A percentile compares a stretch with the other conserved stretches of the same genome.
phyloP scores from a whole-genome alignment of 352 stramenopile species.

The Phytophthora syringae region DNA sequence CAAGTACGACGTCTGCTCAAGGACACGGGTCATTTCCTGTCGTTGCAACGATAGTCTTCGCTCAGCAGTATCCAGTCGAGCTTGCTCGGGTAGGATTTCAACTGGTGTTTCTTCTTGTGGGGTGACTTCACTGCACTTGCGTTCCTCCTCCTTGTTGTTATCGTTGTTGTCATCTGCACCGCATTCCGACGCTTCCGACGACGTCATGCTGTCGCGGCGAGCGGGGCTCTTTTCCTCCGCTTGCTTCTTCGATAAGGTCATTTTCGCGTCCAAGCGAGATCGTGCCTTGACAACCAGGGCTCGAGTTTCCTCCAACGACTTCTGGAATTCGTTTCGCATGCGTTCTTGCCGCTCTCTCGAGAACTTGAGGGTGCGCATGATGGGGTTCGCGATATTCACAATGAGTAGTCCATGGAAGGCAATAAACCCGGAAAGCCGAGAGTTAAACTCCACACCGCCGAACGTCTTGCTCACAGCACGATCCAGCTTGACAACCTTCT shows the following conservation, averaged over 20 bases:
- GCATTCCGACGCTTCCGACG: slow-evolving; percentile 26
- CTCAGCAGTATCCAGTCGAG: slow-evolving; percentile 35
- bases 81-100: slow-evolving; percentile 20
- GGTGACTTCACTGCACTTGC: neutral
- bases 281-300: slow-evolving; percentile 29
- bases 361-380: slow-evolving; percentile 59
- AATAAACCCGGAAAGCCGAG: slow-evolving; percentile 34
- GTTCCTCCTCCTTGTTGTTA: too few species aligned
- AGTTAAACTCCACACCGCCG: slow-evolving; percentile 5
- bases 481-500: slow-evolving; percentile 23
- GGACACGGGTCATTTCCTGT: slow-evolving; percentile 39
- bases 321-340: slow-evolving; percentile 47
- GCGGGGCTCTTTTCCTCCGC: slow-evolving; percentile 5
- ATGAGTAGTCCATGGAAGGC: slow-evolving; percentile 47
- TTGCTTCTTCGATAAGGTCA: neutral
- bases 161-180: slow-evolving; percentile 27
- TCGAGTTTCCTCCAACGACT: slow-evolving; percentile 43
- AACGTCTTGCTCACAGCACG: slow-evolving; percentile 9
- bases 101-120: slow-evolving; percentile 20
- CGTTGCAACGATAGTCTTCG: slow-evolving; percentile 38
- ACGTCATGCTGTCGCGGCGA: slow-evolving; percentile 26
- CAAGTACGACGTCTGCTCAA: slow-evolving; percentile 46
- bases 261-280: slow-evolving; percentile 5
- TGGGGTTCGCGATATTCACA: slow-evolving; percentile 54
- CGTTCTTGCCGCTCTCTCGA: slow-evolving; percentile 55